These are phyloP conservation scores for Lentinula sp. DNA, from an alignment of 768 basidiomycete species.

Conservation along the genomic window DNA sequence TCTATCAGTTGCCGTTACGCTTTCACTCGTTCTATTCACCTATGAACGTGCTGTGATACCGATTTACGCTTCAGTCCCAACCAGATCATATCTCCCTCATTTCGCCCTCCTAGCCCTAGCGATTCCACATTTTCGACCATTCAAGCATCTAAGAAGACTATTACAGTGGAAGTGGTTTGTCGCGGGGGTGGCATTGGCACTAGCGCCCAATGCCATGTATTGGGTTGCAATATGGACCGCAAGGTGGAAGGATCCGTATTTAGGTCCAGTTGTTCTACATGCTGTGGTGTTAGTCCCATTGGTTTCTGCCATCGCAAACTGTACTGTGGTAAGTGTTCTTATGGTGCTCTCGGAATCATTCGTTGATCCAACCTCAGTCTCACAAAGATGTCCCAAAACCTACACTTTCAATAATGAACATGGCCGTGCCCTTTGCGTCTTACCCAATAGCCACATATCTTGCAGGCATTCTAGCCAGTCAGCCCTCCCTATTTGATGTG, in stretches of 20 bases:
- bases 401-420: background rate
- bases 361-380: slow-evolving; percentile 20
- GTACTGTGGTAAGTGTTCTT: background rate
- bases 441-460: background rate
- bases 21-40: slow-evolving; percentile 55
- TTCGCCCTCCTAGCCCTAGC: slow-evolving; percentile 34
- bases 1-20: slow-evolving; percentile 9
- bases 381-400: slow-evolving; percentile 26
- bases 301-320: slow-evolving; percentile 33
- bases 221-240: slow-evolving; percentile 59
- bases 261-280: slow-evolving; percentile 60
- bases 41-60: slow-evolving; percentile 65
- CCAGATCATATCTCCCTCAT: slow-evolving; percentile 40
- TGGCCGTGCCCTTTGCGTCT: background rate
- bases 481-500: slow-evolving; percentile 19
- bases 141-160: slow-evolving; percentile 3
- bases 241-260: slow-evolving; percentile 41
- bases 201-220: slow-evolving; percentile 60
- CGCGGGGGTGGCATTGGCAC: slow-evolving; percentile 34
- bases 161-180: slow-evolving; percentile 21
- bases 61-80: slow-evolving; percentile 59
- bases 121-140: slow-evolving; percentile 16
- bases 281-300: slow-evolving; percentile 50
- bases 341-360: background rate
- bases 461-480: slow-evolving; percentile 15